Evolutionary conservation across 306 rosid genomes (phyloP).

Genomic region (Glycine tomentella): DNA sequence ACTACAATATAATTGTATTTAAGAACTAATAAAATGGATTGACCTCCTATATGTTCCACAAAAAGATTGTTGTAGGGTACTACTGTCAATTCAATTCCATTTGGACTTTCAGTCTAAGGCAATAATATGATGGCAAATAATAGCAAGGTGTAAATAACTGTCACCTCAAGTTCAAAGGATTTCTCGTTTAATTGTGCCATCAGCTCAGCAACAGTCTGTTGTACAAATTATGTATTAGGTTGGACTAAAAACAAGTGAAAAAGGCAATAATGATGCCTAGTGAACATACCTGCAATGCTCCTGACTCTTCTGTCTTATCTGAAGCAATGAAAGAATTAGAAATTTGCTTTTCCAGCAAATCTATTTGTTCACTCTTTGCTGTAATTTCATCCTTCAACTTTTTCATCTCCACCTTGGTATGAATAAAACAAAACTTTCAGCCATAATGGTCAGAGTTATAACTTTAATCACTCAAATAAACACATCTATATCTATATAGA

Average conservation of each 20-base stretch:
- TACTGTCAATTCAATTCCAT: conserved; percentile 38
- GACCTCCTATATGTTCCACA: conserved; percentile 39
- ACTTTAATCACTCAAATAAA: conserved; percentile 22
- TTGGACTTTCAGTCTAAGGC: conserved; percentile 36
- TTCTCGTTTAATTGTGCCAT: conserved; percentile 84
- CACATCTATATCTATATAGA: neutral
- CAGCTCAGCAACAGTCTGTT: conserved; percentile 81
- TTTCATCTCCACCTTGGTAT: conserved; percentile 68
- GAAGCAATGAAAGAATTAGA: conserved; percentile 61
- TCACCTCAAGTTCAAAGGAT: conserved; percentile 98
- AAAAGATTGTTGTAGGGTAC: conserved; percentile 2
- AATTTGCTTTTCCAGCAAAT: conserved; percentile 83
- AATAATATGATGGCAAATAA: conserved; percentile 32
- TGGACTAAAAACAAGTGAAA: conserved; percentile 46
- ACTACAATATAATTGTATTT: conserved; percentile 21
- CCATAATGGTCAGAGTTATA: conserved; percentile 38
- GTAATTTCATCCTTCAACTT: conserved; percentile 81
- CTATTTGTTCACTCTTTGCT: conserved; percentile 78
- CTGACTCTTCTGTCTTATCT: conserved; percentile 67
- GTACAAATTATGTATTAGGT: conserved; percentile 52
- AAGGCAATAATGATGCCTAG: conserved; percentile 39
- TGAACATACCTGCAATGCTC: conserved; percentile 71
- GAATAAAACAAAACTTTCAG: conserved; percentile 47
- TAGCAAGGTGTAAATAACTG: conserved; percentile 43
- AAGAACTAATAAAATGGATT: neutral